phyloP scores from a whole-genome alignment of 345 rosid genomes.

The Sonneratia alba region DNA sequence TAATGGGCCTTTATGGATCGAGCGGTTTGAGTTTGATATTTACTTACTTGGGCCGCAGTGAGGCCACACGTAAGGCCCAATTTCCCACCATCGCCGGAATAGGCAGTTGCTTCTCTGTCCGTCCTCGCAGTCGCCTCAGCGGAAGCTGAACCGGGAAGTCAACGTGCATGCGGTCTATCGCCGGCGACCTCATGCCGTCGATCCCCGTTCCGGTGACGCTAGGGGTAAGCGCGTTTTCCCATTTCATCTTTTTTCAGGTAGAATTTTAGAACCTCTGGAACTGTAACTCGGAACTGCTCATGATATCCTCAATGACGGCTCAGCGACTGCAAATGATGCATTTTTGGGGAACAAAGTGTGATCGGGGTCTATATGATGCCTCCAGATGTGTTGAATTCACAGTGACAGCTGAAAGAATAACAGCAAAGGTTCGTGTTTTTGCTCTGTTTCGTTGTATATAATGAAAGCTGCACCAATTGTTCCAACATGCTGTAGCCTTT shows the following conservation, averaged over 20 bases:
- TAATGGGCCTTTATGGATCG: not conserved
- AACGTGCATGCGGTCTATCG: not conserved
- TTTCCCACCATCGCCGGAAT: not conserved
- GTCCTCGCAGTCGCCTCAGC: not conserved
- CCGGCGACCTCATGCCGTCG: not conserved
- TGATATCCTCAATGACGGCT: not conserved
- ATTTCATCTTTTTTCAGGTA: not conserved
- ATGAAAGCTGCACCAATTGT: not conserved
- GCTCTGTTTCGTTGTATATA: not conserved
- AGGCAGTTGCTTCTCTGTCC: not conserved
- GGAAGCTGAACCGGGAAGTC: not conserved
- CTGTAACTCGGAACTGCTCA: not conserved
- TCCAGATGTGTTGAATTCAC: constrained; percentile 81
- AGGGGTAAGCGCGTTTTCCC: not conserved
- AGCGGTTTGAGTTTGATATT: not conserved
- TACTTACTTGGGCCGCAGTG: not conserved
- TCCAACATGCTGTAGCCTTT: not conserved
- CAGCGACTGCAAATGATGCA: constrained; percentile 33
- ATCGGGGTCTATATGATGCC: constrained; percentile 35
- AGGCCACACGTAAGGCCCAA: not conserved
- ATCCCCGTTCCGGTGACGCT: not conserved
- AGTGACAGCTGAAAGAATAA: constrained; percentile 77
- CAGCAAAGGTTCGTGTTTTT: constrained; percentile 50
- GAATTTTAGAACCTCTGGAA: not conserved
- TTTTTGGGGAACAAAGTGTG: constrained; percentile 47